Evolutionary conservation across 495 filamentous ascomycete species (phyloP).

Genomic region (Trichoderma erinaceum): DNA sequence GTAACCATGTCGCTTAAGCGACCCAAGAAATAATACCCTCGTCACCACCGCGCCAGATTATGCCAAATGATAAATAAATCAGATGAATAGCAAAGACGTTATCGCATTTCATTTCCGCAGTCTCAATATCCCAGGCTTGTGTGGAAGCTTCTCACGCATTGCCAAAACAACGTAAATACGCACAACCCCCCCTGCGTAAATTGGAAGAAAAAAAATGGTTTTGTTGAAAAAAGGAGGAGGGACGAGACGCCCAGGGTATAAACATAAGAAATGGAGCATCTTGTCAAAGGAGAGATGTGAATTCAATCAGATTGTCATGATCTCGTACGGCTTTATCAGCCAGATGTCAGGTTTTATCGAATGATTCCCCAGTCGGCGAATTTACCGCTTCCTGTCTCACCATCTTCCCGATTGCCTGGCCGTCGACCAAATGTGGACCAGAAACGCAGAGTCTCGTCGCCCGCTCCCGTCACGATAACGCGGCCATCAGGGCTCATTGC

Average conservation of each 20-base stretch:
- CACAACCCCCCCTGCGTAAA: neutral
- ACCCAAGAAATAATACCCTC: neutral
- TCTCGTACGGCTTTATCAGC: neutral
- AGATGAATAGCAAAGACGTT: slow-evolving; percentile 1
- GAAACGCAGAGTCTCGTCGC: slow-evolving; percentile 92
- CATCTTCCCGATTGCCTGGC: slow-evolving; percentile 50
- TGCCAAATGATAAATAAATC: slow-evolving; percentile 8
- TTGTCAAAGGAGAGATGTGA: slow-evolving; percentile 13
- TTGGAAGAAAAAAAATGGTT: neutral
- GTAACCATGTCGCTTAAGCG: neutral
- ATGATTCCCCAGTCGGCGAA: slow-evolving; percentile 67
- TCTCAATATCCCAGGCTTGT: neutral
- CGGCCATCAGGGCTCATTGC: slow-evolving; percentile 95
- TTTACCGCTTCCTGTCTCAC: slow-evolving; percentile 48
- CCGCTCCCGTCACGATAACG: slow-evolving; percentile 90
- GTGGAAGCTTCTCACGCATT: neutral
- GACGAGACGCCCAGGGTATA: slow-evolving; percentile 11
- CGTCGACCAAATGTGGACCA: slow-evolving; percentile 85
- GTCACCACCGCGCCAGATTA: slow-evolving; percentile 5
- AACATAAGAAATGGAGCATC: slow-evolving; percentile 5
- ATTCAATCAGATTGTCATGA: slow-evolving; percentile 14
- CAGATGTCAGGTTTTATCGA: slow-evolving; percentile 39
- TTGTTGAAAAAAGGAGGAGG: neutral
- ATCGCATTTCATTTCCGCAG: neutral
- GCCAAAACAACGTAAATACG: neutral